These are phyloP conservation scores for Penium margaritaceum DNA, from an alignment of 139 green algal genomes.

Conservation along the genomic window DNA sequence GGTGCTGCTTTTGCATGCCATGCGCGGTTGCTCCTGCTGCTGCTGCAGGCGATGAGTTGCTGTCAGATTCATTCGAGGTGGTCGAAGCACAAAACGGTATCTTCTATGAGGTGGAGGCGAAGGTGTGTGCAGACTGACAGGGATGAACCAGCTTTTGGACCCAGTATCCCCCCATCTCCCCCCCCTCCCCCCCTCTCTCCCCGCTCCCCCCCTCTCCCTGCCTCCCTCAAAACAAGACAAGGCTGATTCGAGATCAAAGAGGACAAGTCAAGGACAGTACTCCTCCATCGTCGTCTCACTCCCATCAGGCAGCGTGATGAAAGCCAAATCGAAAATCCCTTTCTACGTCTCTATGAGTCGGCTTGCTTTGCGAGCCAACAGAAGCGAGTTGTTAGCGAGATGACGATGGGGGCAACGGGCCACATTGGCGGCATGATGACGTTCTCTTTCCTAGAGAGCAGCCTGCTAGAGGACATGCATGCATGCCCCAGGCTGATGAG, in stretches of 20 bases:
- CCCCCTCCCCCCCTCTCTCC: neutral
- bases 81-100: conserved; percentile 22
- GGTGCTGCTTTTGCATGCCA: no score
- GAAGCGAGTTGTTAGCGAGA: neutral
- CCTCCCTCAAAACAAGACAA: neutral
- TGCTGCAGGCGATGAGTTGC: conserved; percentile 17
- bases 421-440: no score
- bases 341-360: neutral
- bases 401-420: no score
- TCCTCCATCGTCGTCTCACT: neutral
- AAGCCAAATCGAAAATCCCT: neutral
- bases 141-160: neutral
- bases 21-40: no score
- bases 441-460: no score
- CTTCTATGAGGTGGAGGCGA: conserved; percentile 25
- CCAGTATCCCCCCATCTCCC: conserved; percentile 5
- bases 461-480: no score
- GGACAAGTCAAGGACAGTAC: no score
- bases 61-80: conserved; percentile 17
- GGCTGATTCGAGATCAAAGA: no score
- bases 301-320: neutral
- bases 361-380: neutral
- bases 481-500: no score
- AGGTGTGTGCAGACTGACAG: conserved; percentile 5
- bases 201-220: neutral